Conservation (phyloP, 2,329 filamentous ascomycete genomes). For the Periconia macrospinosa region DNA sequence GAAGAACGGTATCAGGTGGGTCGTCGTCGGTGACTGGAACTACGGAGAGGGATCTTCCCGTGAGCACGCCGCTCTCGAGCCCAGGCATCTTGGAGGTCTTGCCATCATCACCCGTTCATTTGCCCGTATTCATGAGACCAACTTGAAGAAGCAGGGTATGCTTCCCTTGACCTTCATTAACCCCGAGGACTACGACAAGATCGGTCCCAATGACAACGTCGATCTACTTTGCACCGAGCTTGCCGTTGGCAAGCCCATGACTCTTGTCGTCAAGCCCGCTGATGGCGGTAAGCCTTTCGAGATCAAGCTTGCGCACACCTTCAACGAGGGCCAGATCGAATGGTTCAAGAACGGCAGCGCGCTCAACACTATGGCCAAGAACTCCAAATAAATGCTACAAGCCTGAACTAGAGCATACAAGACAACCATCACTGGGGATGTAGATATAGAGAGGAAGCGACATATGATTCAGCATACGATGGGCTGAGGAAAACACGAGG, state of each 20-base stretch:
- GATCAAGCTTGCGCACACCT: slow-evolving; percentile 86
- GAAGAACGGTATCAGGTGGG: slow-evolving; percentile 93
- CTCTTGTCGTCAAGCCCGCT: slow-evolving; percentile 88
- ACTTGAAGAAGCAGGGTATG: slow-evolving; percentile 99
- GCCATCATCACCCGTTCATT: slow-evolving; percentile 96
- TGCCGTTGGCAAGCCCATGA: slow-evolving; percentile 89
- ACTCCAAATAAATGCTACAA: slow-evolving; percentile 23
- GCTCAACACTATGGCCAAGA: slow-evolving; percentile 97
- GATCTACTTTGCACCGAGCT: slow-evolving; percentile 88
- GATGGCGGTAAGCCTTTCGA: slow-evolving; percentile 76
- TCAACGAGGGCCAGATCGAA: slow-evolving; percentile 96
- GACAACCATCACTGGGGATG: slow-evolving; percentile 32
- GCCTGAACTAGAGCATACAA: slow-evolving; percentile 3
- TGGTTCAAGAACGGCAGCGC: slow-evolving; percentile 99
- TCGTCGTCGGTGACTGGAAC: slow-evolving; percentile 99
- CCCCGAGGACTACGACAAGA: slow-evolving; percentile 97
- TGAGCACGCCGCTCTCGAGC: slow-evolving; percentile 98
- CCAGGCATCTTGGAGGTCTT: slow-evolving; percentile 92
- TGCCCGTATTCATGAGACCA: slow-evolving; percentile 99
- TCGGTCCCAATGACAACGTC: slow-evolving; percentile 88
- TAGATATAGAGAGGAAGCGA: slow-evolving; percentile 32
- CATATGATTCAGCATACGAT: slow-evolving; percentile 22
- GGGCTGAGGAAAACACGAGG: slow-evolving; percentile 13
- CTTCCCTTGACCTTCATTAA: slow-evolving; percentile 94
- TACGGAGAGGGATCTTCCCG: slow-evolving; percentile 97